Conservation (phyloP, 2,329 filamentous ascomycete genomes). For the Fusarium penzigii region DNA sequence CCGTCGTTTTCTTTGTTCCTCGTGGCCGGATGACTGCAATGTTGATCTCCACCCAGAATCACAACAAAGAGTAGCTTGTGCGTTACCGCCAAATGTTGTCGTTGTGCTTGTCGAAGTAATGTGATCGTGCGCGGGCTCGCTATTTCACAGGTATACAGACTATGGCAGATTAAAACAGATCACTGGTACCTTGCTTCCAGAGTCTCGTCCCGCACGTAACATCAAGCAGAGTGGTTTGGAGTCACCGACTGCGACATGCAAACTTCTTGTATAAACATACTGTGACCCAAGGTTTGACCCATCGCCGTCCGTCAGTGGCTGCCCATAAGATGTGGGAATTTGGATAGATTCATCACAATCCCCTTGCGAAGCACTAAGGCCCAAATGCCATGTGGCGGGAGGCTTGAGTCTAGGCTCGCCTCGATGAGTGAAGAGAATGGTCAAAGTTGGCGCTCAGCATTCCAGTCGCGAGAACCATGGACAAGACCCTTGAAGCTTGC, state of each 20-base stretch:
- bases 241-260: slow-evolving; percentile 5
- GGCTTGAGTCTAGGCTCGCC: slow-evolving; percentile 31
- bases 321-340: slow-evolving; percentile 16
- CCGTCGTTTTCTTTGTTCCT: slow-evolving; percentile 11
- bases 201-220: not conserved
- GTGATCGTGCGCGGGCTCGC: not conserved
- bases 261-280: slow-evolving; percentile 17
- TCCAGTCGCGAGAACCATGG: slow-evolving; percentile 17
- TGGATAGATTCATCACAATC: slow-evolving; percentile 8
- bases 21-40: slow-evolving; percentile 8
- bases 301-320: slow-evolving; percentile 18
- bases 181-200: not conserved
- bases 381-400: slow-evolving; percentile 27
- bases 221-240: not conserved
- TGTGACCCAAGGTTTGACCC: slow-evolving; percentile 21
- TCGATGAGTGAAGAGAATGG: slow-evolving; percentile 16
- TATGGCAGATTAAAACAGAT: not conserved
- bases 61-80: slow-evolving; percentile 3
- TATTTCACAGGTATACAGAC: not conserved
- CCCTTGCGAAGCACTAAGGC: slow-evolving; percentile 18
- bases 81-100: not conserved
- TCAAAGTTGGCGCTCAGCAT: slow-evolving; percentile 18
- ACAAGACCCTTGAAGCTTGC: slow-evolving; percentile 5
- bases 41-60: not conserved
- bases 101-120: not conserved